Evolutionary conservation across 2,329 filamentous ascomycete species (phyloP).

Genomic region (Exserohilum turcica): DNA sequence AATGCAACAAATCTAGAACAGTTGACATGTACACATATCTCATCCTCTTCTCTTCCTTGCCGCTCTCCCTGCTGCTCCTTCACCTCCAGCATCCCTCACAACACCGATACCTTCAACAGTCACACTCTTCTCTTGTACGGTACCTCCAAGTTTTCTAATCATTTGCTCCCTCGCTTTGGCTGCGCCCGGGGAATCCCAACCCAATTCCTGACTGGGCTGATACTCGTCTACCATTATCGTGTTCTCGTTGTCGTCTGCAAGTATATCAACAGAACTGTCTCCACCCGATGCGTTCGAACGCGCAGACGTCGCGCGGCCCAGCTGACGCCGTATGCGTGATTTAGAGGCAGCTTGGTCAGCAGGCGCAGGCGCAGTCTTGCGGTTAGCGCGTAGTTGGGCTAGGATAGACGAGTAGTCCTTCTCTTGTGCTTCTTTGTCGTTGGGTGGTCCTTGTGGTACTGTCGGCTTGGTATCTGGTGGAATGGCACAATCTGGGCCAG

Average conservation of each 20-base stretch:
- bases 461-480: constrained; percentile 24
- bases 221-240: constrained; percentile 32
- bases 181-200: constrained; percentile 47
- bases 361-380: constrained; percentile 29
- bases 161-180: constrained; percentile 43
- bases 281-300: constrained; percentile 37
- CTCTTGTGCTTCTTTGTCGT: constrained; percentile 25
- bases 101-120: constrained; percentile 39
- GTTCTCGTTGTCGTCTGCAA: constrained; percentile 24
- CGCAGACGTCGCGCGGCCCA: constrained; percentile 41
- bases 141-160: constrained; percentile 46
- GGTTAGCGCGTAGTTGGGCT: constrained; percentile 37
- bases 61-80: constrained; percentile 21
- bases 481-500: constrained; percentile 25
- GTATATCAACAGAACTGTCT: constrained; percentile 31
- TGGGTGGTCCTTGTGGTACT: constrained; percentile 8
- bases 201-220: constrained; percentile 45
- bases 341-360: constrained; percentile 29
- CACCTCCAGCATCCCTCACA: constrained; percentile 42
- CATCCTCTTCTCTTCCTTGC: constrained; percentile 36
- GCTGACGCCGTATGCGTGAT: constrained; percentile 29
- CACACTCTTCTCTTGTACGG: constrained; percentile 34
- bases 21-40: not conserved
- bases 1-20: constrained; percentile 8
- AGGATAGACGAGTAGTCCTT: constrained; percentile 43